Percentiles rank a stretch among this genome's conserved stretches.
phyloP scores from a whole-genome alignment of 768 basidiomycete species.

The Lentinula raphanica region DNA sequence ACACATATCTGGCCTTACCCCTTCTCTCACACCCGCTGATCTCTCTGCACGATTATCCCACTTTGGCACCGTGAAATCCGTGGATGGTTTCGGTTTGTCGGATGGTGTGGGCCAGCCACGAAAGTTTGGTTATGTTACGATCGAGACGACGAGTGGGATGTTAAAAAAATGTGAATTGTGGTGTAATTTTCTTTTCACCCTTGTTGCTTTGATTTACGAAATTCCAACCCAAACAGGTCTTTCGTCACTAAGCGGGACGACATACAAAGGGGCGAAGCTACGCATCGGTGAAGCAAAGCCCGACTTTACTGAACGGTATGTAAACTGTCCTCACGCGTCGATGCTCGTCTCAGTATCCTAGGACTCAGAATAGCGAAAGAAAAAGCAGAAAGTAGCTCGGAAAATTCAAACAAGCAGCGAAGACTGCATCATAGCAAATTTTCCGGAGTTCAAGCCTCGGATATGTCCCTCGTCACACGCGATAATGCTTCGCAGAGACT shows the following conservation, averaged over 20 bases:
- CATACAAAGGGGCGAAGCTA: conserved; percentile 84
- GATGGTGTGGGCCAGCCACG: conserved; percentile 64
- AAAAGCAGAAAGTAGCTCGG: conserved; percentile 30
- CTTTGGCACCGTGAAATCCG: conserved; percentile 63
- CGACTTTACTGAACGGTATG: conserved; percentile 61
- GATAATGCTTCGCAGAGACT: conserved; percentile 45
- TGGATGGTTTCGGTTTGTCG: conserved; percentile 63
- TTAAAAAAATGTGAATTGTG: conserved; percentile 57
- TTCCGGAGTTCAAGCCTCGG: conserved; percentile 41
- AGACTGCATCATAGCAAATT: conserved; percentile 25
- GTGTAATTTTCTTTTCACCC: too few relatives aligned
- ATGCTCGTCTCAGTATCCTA: conserved; percentile 13
- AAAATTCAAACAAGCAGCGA: conserved; percentile 41
- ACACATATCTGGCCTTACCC: conserved; percentile 73
- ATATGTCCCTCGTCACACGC: conserved; percentile 62
- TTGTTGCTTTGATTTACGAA: too few relatives aligned
- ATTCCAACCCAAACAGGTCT: conserved; percentile 63
- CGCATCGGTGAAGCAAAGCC: conserved; percentile 81
- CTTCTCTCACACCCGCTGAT: conserved; percentile 52
- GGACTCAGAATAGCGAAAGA: conserved; percentile 29
- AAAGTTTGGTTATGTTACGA: conserved; percentile 70
- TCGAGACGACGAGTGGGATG: conserved; percentile 56
- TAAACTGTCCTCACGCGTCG: conserved; percentile 1
- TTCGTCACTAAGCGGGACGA: conserved; percentile 72
- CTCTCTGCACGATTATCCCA: conserved; percentile 51